phyloP scores from a whole-genome alignment of 192 early-diverging fungal species.

The Anaeromyces robustus region DNA sequence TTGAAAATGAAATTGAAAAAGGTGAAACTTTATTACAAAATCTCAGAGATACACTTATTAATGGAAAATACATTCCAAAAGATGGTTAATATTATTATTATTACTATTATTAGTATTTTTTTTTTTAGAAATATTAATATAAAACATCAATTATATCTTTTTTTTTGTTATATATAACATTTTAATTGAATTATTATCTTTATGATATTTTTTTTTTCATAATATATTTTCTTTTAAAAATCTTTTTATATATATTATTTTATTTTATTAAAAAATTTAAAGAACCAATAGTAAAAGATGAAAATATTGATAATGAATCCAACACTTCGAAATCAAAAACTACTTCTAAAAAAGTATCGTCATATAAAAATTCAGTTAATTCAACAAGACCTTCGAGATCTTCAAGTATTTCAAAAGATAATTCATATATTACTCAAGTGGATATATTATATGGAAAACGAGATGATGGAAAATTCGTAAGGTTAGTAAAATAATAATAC shows the following conservation, averaged over 20 bases:
- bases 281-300: no score
- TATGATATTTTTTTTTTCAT: no score
- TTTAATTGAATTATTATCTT: no score
- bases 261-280: no score
- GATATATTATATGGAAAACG: conserved; percentile 2
- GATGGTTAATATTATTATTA: not conserved
- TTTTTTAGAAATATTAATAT: no score
- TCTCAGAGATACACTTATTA: conserved; percentile 29
- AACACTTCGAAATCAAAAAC: no score
- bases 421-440: conserved; percentile 9
- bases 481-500: not conserved
- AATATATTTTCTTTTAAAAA: no score
- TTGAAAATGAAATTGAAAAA: conserved; percentile 39
- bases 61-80: conserved; percentile 20
- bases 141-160: no score
- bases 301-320: no score
- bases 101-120: not conserved
- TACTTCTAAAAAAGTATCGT: not conserved
- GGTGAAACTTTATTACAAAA: conserved; percentile 36
- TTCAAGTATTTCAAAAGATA: not conserved
- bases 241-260: no score
- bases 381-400: not conserved
- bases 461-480: not conserved
- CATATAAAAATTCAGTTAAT: not conserved
- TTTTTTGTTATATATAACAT: no score